Evolutionary conservation across 2,329 filamentous ascomycete genomes (phyloP), one percentile per base, ranked within the genome.

Genomic region (Aspergillus novofumigatus): DNA sequence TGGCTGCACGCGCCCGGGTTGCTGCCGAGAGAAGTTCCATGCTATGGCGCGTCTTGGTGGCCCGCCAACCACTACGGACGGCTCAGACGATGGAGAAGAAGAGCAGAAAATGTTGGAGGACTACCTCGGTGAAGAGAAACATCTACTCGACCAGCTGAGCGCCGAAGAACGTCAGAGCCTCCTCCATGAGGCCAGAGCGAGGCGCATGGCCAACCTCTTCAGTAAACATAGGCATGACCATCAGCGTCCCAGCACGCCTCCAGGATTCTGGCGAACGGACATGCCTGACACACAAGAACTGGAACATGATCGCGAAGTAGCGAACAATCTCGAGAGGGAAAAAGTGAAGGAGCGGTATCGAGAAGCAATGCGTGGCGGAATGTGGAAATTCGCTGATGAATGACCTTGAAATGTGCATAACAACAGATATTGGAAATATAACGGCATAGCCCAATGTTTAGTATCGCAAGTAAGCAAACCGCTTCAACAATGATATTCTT

Each of bases 211-310:
- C 1, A 87, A 92, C 67, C 82, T 84, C 59, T 86, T 85, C 70
- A 92, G 92, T 5, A 91, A 82, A 69, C 92, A 97, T 73, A 83
- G 89, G 55, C 84, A 93, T 64, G 81, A 86, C 28, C 92, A 88
- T 72, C 83, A 87, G 58, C 83, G 91, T 52, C 81, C 84, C 60
- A 80, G 78, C 48, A 91, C 89, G 9, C 92, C 94, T 11, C 91
- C 91, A 1, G 92, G 92, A 0, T 97, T 91, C 70, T 99, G 94
- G 94, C 82, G 90, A 54, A 83, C 88, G 1, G 93, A 96, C 64
- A 96, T 99, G 70, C 92, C 93, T 1, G 86, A 79, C 26, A 97
- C 94, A 1, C 94, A 97, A 71, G 90, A 97, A 73, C 75, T 87
- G 28, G 78, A 84, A 63, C 77, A 80, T 53, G 85, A 93, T 65